Percentiles rank a stretch among this genome's conserved stretches.
Evolutionary conservation across 768 basidiomycete species (phyloP).

Genomic region (Artomyces pyxidatus): DNA sequence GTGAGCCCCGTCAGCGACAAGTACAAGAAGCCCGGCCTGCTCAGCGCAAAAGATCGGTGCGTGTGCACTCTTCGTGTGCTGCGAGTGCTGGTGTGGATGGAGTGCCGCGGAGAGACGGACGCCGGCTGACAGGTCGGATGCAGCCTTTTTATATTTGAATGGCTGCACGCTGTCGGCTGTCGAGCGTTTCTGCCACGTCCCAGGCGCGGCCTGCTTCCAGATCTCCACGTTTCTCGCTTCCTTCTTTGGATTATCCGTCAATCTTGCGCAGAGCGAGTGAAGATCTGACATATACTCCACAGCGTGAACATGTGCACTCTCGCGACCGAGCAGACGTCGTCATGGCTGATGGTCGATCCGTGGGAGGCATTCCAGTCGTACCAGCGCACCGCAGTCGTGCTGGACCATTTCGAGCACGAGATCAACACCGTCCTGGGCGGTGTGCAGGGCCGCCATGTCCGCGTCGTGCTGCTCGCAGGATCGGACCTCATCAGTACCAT

Average conservation of each 20-base stretch:
- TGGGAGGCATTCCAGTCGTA: conserved; percentile 97
- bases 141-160: too few species aligned
- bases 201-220: too few species aligned
- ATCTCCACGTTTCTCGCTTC: too few species aligned
- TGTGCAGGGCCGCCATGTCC: conserved; percentile 61
- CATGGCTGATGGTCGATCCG: conserved; percentile 95
- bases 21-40: conserved; percentile 95
- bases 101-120: too few species aligned
- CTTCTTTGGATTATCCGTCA: too few species aligned
- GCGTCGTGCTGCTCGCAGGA: conserved; percentile 94
- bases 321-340: conserved; percentile 82
- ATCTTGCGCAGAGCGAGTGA: too few species aligned
- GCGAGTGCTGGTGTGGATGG: too few species aligned
- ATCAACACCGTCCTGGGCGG: conserved; percentile 84
- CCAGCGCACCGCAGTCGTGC: conserved; percentile 92
- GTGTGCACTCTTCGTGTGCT: too few species aligned
- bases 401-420: conserved; percentile 95
- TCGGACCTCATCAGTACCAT: conserved; percentile 96
- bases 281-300: too few species aligned
- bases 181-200: too few species aligned
- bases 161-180: too few species aligned
- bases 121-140: too few species aligned
- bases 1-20: conserved; percentile 92
- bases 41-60: conserved; percentile 84
- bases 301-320: conserved; percentile 85